Base-by-base conservation (phyloP, 169 alveolate species). In the Besnoitia besnoiti region DNA sequence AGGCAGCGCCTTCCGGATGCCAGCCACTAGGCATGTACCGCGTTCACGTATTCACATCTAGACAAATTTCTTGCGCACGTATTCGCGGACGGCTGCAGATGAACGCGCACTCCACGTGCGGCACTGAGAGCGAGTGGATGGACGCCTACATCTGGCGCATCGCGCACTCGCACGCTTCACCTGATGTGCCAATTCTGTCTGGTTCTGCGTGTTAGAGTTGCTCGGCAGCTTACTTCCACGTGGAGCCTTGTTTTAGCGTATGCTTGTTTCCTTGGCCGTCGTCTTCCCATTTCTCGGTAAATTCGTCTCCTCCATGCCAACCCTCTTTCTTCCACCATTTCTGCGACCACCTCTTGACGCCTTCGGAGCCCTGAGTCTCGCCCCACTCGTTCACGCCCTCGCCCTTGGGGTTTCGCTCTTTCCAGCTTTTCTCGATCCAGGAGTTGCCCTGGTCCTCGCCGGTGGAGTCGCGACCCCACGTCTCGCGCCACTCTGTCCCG, bases 371-470 rank as follows among this genome's bases (percentile, higher is more conserved):
- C 47, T n/a, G 30, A 7, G 61, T 85, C 89, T 85, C 93, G 27
- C 85, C 93, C 77, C 77, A 90, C 8, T 16, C 47, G 33, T 35
- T 16, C 85, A 21, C n/a, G 85, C 55, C 51, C 55, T 90, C 85
- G 2, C 90, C 73, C 35, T 35, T 89, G 0, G 16, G 42, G 47
- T 51, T 59, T 33, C 35, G 50, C n/a, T 76, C 89, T 30, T 40
- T 46, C 93, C 93, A 90, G 44, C 73, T 39, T 90, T 90, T 90
- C 33, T 90, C 93, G 46, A 44, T 16, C 93, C 93, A 90, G 42
- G 80, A 67, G 47, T 35, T 16, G 19, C n/a, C 42, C n/a, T 21
- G 14, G 80, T 42, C 42, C n/a, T 67, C 80, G 80, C 44, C 80
- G 4, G 80, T 30, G 39, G 44, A 37, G 42, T 67, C 39, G n/a